These are phyloP conservation scores for Xylona heveae DNA, from an alignment of 495 filamentous ascomycete genomes.

Conservation along the genomic window DNA sequence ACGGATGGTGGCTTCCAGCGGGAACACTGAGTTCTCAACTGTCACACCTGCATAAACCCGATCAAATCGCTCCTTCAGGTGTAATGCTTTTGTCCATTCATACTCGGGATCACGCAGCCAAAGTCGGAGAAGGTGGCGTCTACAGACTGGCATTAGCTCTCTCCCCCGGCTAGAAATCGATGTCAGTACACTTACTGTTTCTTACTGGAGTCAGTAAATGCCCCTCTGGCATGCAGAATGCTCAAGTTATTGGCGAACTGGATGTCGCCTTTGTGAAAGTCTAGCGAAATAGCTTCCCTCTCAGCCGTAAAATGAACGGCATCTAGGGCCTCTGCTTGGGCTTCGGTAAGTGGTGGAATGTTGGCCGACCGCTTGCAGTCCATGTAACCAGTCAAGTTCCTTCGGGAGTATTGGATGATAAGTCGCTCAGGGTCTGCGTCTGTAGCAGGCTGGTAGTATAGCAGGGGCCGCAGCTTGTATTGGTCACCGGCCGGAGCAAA, in stretches of 20 bases:
- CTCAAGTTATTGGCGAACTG: slow-evolving; percentile 31
- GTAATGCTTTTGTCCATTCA: too few species aligned
- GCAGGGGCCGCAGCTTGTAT: slow-evolving; percentile 19
- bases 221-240: slow-evolving; percentile 27
- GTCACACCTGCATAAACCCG: too few species aligned
- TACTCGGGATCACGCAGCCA: slow-evolving; percentile 31
- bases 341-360: slow-evolving; percentile 39
- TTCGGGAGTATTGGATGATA: slow-evolving; percentile 31
- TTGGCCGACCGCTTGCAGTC: slow-evolving; percentile 24
- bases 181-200: too few species aligned
- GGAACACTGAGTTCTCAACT: too few species aligned
- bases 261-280: slow-evolving; percentile 33
- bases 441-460: slow-evolving; percentile 26
- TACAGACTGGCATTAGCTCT: too few species aligned
- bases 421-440: slow-evolving; percentile 23
- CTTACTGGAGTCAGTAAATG: slow-evolving; percentile 24
- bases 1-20: too few species aligned
- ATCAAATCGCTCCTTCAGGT: too few species aligned
- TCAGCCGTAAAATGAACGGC: slow-evolving; percentile 39
- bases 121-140: slow-evolving; percentile 28
- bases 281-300: slow-evolving; percentile 25
- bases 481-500: slow-evolving; percentile 14
- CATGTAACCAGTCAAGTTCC: slow-evolving; percentile 33
- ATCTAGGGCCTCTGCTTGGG: slow-evolving; percentile 46
- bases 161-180: too few species aligned